Conservation (phyloP, 116 monocot genomes). For the Thalassia testudinum region DNA sequence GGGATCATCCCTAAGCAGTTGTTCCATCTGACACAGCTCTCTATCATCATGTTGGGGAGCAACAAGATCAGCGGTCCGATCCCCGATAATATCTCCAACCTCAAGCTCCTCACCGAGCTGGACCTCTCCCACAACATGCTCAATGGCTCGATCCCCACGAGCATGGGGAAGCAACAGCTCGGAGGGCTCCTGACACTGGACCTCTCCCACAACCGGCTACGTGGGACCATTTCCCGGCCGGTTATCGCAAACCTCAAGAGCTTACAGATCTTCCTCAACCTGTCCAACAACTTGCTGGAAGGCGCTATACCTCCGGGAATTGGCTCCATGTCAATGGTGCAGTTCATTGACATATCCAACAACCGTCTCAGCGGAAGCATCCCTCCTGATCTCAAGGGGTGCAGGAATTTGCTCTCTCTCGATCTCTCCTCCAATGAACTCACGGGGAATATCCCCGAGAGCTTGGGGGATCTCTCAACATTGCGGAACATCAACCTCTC, state of each 20-base stretch:
- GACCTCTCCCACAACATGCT: slow-evolving; percentile 57
- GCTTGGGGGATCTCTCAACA: slow-evolving; percentile 30
- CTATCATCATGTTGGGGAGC: slow-evolving; percentile 16
- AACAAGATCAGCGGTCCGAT: slow-evolving; percentile 47
- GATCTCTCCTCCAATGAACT: slow-evolving; percentile 59
- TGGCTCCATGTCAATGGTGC: slow-evolving; percentile 46
- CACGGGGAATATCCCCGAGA: slow-evolving; percentile 26
- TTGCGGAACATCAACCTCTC: slow-evolving; percentile 54
- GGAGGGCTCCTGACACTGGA: slow-evolving; percentile 36
- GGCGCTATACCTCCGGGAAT: slow-evolving; percentile 57
- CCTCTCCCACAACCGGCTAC: slow-evolving; percentile 56
- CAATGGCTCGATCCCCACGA: slow-evolving; percentile 46
- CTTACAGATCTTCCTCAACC: slow-evolving; percentile 48
- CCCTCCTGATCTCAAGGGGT: slow-evolving; percentile 33
- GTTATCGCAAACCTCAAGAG: slow-evolving; percentile 26
- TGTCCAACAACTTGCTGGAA: slow-evolving; percentile 43
- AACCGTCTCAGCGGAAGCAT: slow-evolving; percentile 56
- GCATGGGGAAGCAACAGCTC: slow-evolving; percentile 20
- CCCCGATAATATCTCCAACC: slow-evolving; percentile 35
- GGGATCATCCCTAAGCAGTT: slow-evolving; percentile 38
- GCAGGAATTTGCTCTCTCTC: slow-evolving; percentile 42
- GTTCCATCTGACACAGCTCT: slow-evolving; percentile 32
- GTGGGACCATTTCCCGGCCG: slow-evolving; percentile 39
- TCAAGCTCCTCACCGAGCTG: slow-evolving; percentile 33
- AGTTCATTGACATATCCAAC: slow-evolving; percentile 63